Base-by-base conservation (phyloP, 176 grass and related monocot genomes). In the Calamus simplicifolius region DNA sequence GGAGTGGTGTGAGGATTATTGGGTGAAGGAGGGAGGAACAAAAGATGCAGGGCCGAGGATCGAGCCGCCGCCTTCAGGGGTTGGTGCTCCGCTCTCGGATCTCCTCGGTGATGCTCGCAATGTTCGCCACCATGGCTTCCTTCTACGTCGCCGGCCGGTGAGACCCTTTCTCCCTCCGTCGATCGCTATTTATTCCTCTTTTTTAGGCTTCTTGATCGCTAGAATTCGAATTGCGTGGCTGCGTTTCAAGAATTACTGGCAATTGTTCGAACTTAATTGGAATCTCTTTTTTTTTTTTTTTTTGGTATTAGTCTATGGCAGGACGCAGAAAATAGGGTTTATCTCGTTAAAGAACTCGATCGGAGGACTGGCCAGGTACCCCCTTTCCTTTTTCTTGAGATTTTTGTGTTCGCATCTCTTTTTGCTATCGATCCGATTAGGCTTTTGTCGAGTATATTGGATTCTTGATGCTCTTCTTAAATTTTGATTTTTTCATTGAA, bases 111-210 rank as follows among this genome's bases (percentile, higher is more conserved):
- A 91, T 98, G 76, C 76, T 98, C 59, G 73, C 87, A 63, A 98
- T 98, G 87, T 89, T 98, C 70, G 84, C 93, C 66, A 83, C 78
- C 75, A 89, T 92, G 88, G 81, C 93, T 48, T 89, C 93, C 56
- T 85, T 98, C 81, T 98, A 98, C 65, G 76, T 98, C 51, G 93
- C 88, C 63, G 93, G 76, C 70, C 88, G 84, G 93, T 92, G 69
- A 76, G 79, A 58, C 16, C 16, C 58, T 17, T 14, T 48, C 6
- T 13, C 15, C 15, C 4, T 49, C 12, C 19, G 19, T 4, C 4
- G 0, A 3, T 57, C 66, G 25, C 12, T 10, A 19, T 6, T 50
- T 5, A 17, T 17, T 4, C 0, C 29, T 27, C 4, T n/a, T 68
- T 19, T 43, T 3, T 8, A 12, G 35, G 21, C 21, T 43, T 43